phyloP scores from a whole-genome alignment of 1,139 yeast species.

The Hemisphaericaspora xylanilytica region DNA sequence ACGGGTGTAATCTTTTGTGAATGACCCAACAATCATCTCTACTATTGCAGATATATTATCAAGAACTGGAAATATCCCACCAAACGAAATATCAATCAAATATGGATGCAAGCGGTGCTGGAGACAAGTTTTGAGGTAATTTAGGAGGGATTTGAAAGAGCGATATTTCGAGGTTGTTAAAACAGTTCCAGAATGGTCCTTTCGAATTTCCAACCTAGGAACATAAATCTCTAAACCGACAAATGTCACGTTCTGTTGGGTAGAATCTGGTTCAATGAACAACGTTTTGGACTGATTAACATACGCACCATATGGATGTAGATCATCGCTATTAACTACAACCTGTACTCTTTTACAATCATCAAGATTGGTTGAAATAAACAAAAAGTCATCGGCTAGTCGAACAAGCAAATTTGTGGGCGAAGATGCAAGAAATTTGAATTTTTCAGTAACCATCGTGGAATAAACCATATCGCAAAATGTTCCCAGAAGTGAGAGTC shows the following conservation, averaged over 20 bases:
- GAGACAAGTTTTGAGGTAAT: slow-evolving; percentile 17
- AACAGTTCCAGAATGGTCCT: slow-evolving; percentile 6
- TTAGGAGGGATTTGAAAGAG: slow-evolving; percentile 14
- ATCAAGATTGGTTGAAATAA: slow-evolving; percentile 47
- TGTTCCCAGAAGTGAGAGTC: slow-evolving; percentile 72
- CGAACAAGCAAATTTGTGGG: slow-evolving; percentile 49
- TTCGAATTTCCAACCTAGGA: slow-evolving; percentile 17
- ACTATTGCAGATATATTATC: slow-evolving; percentile 10
- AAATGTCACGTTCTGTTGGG: slow-evolving; percentile 19
- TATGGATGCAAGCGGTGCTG: slow-evolving; percentile 10
- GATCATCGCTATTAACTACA: slow-evolving; percentile 29
- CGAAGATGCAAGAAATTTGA: slow-evolving; percentile 26
- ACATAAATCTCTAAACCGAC: slow-evolving; percentile 33
- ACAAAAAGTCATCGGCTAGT: slow-evolving; percentile 82
- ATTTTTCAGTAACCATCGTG: slow-evolving; percentile 49
- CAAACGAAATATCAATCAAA: slow-evolving; percentile 9
- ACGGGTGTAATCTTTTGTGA: slow-evolving; percentile 7
- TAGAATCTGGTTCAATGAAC: slow-evolving; percentile 13
- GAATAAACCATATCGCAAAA: slow-evolving; percentile 78
- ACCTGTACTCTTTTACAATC: slow-evolving; percentile 20
- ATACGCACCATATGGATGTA: slow-evolving; percentile 53
- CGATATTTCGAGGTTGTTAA: slow-evolving; percentile 10
- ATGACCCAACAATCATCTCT: slow-evolving; percentile 9
- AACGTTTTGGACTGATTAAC: slow-evolving; percentile 58
- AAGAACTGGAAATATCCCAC: slow-evolving; percentile 6